phyloP scores from a whole-genome alignment of 2,329 filamentous ascomycete species.

The Didymella glomerata region DNA sequence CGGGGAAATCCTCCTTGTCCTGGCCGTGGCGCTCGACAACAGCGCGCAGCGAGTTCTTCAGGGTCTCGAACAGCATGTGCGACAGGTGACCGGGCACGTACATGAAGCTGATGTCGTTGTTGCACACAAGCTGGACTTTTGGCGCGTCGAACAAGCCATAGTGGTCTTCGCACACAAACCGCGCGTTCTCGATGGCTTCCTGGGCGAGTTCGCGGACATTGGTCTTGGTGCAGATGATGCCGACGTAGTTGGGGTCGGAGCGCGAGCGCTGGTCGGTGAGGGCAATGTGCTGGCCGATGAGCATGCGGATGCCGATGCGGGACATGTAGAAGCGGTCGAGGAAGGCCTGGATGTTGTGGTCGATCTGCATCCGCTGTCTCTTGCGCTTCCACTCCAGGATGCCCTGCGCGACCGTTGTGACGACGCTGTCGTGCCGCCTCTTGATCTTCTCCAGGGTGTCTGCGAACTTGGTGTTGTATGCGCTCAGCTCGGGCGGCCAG shows the following conservation, averaged over 20 bases:
- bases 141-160: slow-evolving; percentile 97
- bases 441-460: slow-evolving; percentile 93
- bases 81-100: slow-evolving; percentile 98
- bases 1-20: slow-evolving; percentile 94
- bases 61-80: slow-evolving; percentile 98
- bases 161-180: slow-evolving; percentile 99
- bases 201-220: slow-evolving; percentile 94
- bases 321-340: slow-evolving; percentile 99
- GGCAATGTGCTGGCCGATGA: slow-evolving; percentile 98
- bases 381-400: slow-evolving; percentile 98
- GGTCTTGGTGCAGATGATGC: slow-evolving; percentile 98
- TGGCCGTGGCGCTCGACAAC: slow-evolving; percentile 95
- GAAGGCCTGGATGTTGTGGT: slow-evolving; percentile 96
- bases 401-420: slow-evolving; percentile 96
- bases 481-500: slow-evolving; percentile 92
- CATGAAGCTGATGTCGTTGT: slow-evolving; percentile 96
- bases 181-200: slow-evolving; percentile 97
- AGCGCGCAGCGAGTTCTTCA: slow-evolving; percentile 97
- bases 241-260: slow-evolving; percentile 91
- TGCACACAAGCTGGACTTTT: slow-evolving; percentile 95
- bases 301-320: slow-evolving; percentile 97
- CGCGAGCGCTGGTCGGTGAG: slow-evolving; percentile 91
- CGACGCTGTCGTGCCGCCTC: slow-evolving; percentile 92
- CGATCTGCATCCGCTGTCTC: slow-evolving; percentile 96
- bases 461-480: slow-evolving; percentile 92